Conservation (phyloP, 257 asterid species). For the Ajuga chamaepitys region DNA sequence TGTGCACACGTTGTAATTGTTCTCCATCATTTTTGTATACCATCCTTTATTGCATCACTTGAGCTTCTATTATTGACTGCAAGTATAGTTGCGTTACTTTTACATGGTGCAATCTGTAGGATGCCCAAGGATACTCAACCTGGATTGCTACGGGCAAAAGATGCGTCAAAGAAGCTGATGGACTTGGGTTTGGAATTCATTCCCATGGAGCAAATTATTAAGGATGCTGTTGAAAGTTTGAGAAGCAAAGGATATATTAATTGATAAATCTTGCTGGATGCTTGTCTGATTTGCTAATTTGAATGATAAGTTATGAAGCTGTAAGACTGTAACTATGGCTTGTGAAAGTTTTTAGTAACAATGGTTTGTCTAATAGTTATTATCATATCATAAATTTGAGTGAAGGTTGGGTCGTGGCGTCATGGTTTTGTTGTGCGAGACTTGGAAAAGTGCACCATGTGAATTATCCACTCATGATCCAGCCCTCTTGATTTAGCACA, state of each 20-base stretch:
- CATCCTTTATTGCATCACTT: not conserved
- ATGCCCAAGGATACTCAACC: constrained; percentile 68
- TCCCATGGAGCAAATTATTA: constrained; percentile 68
- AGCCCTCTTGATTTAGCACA: no score
- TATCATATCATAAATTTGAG: no score
- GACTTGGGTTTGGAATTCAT: constrained; percentile 68
- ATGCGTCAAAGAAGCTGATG: constrained; percentile 57
- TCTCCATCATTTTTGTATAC: not conserved
- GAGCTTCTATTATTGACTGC: not conserved
- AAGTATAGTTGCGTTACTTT: not conserved
- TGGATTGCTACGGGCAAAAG: constrained; percentile 56
- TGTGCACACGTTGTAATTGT: not conserved
- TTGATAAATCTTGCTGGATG: constrained; percentile 5
- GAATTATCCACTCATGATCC: no score
- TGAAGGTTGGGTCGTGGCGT: no score
- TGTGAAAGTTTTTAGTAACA: not conserved
- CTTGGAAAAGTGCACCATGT: no score
- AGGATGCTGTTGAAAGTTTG: constrained; percentile 72
- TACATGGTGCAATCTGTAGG: constrained; percentile 28
- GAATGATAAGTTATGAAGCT: not conserved
- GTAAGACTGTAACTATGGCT: not conserved
- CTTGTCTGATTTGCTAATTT: not conserved
- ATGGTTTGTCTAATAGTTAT: no score
- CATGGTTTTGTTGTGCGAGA: no score
- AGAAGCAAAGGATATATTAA: constrained; percentile 56